Evolutionary conservation across 2,329 filamentous ascomycete genomes (phyloP).

Genomic region (Sclerotinia spermophila): DNA sequence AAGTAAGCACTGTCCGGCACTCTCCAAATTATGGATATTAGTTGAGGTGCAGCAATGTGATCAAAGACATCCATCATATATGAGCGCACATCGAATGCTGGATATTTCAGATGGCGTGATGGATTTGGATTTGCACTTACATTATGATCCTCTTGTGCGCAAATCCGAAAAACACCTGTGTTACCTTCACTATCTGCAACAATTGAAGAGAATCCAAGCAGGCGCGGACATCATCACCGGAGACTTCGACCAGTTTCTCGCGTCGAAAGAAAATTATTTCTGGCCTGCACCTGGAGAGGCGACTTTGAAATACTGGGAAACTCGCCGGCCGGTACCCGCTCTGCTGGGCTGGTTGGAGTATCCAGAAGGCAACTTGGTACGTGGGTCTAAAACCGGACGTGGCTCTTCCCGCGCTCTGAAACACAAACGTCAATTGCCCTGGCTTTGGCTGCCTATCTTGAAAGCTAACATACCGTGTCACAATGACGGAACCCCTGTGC

Average conservation of each 20-base stretch:
- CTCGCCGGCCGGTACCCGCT: neutral
- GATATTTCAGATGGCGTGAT: neutral
- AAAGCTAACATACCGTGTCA: neutral
- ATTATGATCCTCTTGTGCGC: neutral
- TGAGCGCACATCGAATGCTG: neutral
- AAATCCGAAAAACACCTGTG: neutral
- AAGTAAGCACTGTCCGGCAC: neutral
- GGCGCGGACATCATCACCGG: neutral
- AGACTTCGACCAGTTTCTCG: neutral
- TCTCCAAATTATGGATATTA: neutral
- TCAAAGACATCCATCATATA: rapidly evolving
- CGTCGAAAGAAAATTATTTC: neutral
- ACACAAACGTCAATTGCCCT: too few species aligned
- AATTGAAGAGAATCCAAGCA: neutral
- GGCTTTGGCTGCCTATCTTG: neutral
- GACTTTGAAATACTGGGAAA: neutral
- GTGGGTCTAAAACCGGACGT: too few species aligned
- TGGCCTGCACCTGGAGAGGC: neutral
- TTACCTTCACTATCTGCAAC: rapidly evolving
- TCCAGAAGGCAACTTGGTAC: too few species aligned
- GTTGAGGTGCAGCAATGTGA: neutral
- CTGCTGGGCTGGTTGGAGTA: neutral
- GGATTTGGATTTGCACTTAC: neutral
- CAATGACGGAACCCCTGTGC: neutral
- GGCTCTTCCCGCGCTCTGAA: too few species aligned